A percentile compares a stretch with the other conserved stretches of the same genome.
These are phyloP conservation scores for Hylodesmum podocarpum DNA, from an alignment of 306 rosid genomes.

Conservation along the genomic window DNA sequence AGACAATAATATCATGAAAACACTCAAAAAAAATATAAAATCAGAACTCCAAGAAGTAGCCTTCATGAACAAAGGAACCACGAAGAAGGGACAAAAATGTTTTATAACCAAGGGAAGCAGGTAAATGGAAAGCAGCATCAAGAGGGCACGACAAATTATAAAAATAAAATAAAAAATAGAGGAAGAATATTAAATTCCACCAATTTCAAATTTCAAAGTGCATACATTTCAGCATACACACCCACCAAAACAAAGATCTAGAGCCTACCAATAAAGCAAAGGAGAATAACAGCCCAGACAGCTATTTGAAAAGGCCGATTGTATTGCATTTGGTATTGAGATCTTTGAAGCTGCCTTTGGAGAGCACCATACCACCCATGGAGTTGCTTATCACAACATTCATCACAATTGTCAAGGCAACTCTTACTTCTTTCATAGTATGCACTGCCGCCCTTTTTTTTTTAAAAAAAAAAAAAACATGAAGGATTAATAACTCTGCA, in stretches of 20 bases:
- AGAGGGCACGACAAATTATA: neutral
- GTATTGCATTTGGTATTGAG: conserved; percentile 86
- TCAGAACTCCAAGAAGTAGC: neutral
- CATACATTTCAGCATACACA: neutral
- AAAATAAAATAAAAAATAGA: neutral
- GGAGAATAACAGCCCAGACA: conserved; percentile 60
- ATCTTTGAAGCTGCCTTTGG: conserved; percentile 85
- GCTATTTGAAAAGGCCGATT: conserved; percentile 64
- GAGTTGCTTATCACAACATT: conserved; percentile 72
- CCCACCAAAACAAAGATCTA: conserved; percentile 8
- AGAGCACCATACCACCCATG: conserved; percentile 91
- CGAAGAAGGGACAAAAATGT: neutral
- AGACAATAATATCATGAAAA: neutral
- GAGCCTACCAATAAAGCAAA: conserved; percentile 79
- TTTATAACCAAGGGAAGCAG: neutral
- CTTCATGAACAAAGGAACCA: neutral
- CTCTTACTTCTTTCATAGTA: conserved; percentile 70
- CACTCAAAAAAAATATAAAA: neutral
- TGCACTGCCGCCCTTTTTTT: conserved; percentile 45
- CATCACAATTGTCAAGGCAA: conserved; percentile 63
- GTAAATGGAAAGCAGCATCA: neutral
- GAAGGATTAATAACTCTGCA: conserved; percentile 3
- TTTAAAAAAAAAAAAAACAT: neutral
- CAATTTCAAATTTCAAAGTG: neutral
- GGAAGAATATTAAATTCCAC: neutral